Evolutionary conservation across 2,329 filamentous ascomycete species (phyloP), one percentile per base, ranked within the genome.

Genomic region (Verticillium zaregamsianum): DNA sequence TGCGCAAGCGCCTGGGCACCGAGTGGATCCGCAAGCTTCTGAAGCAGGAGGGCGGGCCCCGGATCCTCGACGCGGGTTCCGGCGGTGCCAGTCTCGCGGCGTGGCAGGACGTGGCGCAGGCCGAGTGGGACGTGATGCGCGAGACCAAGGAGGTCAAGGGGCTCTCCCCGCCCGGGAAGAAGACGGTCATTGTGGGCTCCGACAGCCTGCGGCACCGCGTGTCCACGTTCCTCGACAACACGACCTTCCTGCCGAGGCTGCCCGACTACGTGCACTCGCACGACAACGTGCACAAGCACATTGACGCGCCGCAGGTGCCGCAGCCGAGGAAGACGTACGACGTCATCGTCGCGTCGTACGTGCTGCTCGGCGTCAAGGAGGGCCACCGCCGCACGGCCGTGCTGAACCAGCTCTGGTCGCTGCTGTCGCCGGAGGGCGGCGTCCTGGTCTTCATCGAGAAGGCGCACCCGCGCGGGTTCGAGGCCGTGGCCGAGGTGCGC

Each of bases 391-490:
- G 93, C 55, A 93, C 91, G 70, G 85, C 89, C 37, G 82, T 95
- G 59, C 80, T 97, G 23, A 88, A 96, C 70, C 97, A 96, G 64
- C 84, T 98, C 1, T 99, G 95, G 95, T 88, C 86, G 15, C 81
- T 97, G 58, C 81, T 97, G 4, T 91, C 90, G 59, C 90, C 90
- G 1, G 83, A 93, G 20, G 94, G 94, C 1, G 95, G 95, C 39
- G 85, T 99, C 15, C 81, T 99, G 5, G 86, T 98, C 57, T 77
- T 98, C 3, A 78, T 97, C 25, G 95, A 99, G 73, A 98, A 97
- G 74, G 95, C 93, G 0, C 86, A 96, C 14, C 91, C 93, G 14
- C 87, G 92, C 54, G 95, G 95, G 0, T 99, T 99, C 67, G 95
- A 98, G 73, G 91, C 92, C 15, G 86, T 99, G 49, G 94, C 92